Percentiles rank a stretch among this genome's conserved stretches.
phyloP scores from a whole-genome alignment of 805 yeast genomes.

The Yarrowia sp. region DNA sequence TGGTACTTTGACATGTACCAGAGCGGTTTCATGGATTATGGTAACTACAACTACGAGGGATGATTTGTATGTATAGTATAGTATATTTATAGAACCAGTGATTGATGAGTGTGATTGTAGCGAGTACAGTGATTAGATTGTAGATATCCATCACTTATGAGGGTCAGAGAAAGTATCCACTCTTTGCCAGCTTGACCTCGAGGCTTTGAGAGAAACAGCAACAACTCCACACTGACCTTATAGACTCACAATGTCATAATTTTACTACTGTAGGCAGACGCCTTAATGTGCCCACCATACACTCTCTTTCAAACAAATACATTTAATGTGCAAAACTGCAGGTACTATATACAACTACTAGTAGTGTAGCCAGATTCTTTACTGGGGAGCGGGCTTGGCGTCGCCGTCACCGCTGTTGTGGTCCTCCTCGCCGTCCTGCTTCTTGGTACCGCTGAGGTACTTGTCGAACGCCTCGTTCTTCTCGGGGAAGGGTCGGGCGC shows the following conservation, averaged over 20 bases:
- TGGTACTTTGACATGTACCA: constrained; percentile 24
- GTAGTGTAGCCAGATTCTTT: background rate
- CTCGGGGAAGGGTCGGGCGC: constrained; percentile 75
- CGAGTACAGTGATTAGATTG: too few relatives aligned
- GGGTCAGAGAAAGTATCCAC: too few relatives aligned
- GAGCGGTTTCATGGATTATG: constrained; percentile 18
- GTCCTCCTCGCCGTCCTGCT: constrained; percentile 16
- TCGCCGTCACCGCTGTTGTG: background rate
- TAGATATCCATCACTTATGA: too few relatives aligned
- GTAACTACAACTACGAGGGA: constrained; percentile 7
- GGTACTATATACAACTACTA: constrained; percentile 1
- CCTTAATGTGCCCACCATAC: background rate
- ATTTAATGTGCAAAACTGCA: background rate
- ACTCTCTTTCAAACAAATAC: background rate
- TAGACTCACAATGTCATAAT: too few relatives aligned
- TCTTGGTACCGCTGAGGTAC: constrained; percentile 46
- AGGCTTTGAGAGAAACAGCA: too few relatives aligned
- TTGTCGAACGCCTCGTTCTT: constrained; percentile 87
- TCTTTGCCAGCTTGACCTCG: too few relatives aligned
- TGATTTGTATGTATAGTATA: background rate
- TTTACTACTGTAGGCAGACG: background rate
- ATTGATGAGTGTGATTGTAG: too few relatives aligned
- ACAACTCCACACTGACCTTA: too few relatives aligned
- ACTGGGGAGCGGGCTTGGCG: background rate
- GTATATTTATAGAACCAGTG: constrained; percentile 1